Evolutionary conservation across 2,329 filamentous ascomycete genomes (phyloP).

Genomic region (Ophiostoma tasmaniense): DNA sequence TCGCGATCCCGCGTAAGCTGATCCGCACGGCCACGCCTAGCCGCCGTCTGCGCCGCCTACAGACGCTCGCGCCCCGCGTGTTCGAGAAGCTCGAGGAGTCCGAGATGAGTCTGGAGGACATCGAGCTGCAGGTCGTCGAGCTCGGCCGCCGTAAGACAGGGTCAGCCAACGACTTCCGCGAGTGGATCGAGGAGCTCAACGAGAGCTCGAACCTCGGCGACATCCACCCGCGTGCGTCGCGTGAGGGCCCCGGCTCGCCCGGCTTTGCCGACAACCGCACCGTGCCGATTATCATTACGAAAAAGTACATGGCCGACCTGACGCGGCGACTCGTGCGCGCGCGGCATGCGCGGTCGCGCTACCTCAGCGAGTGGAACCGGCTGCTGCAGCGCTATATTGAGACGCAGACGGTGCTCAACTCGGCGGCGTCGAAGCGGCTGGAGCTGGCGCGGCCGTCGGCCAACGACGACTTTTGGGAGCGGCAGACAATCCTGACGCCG

Average conservation of each 20-base stretch:
- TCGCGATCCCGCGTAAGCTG: slow-evolving; percentile 76
- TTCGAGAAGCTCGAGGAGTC: slow-evolving; percentile 87
- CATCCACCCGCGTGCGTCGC: slow-evolving; percentile 24
- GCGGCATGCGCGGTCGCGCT: slow-evolving; percentile 73
- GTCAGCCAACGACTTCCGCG: slow-evolving; percentile 64
- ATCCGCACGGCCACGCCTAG: slow-evolving; percentile 73
- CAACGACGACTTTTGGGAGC: slow-evolving; percentile 45
- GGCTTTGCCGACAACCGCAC: slow-evolving; percentile 30
- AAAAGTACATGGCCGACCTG: slow-evolving; percentile 84
- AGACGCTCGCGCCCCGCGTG: slow-evolving; percentile 68
- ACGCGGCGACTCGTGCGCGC: slow-evolving; percentile 75
- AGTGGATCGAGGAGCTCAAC: slow-evolving; percentile 92
- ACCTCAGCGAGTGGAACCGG: slow-evolving; percentile 75
- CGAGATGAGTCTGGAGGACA: slow-evolving; percentile 65
- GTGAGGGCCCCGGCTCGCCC: slow-evolving; percentile 19
- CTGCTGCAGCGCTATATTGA: slow-evolving; percentile 66
- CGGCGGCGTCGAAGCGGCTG: slow-evolving; percentile 68
- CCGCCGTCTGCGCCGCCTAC: slow-evolving; percentile 63
- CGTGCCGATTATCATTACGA: slow-evolving; percentile 77
- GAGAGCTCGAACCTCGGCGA: slow-evolving; percentile 51
- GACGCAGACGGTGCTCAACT: slow-evolving; percentile 75
- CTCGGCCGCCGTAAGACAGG: slow-evolving; percentile 74
- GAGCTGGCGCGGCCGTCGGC: slow-evolving; percentile 57
- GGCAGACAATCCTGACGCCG: slow-evolving; percentile 60
- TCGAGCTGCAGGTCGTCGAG: slow-evolving; percentile 73